A percentile compares a stretch with the other conserved stretches of the same genome.
Conservation (phyloP, 2,329 filamentous ascomycete genomes). For the Xylariaceae sp. region DNA sequence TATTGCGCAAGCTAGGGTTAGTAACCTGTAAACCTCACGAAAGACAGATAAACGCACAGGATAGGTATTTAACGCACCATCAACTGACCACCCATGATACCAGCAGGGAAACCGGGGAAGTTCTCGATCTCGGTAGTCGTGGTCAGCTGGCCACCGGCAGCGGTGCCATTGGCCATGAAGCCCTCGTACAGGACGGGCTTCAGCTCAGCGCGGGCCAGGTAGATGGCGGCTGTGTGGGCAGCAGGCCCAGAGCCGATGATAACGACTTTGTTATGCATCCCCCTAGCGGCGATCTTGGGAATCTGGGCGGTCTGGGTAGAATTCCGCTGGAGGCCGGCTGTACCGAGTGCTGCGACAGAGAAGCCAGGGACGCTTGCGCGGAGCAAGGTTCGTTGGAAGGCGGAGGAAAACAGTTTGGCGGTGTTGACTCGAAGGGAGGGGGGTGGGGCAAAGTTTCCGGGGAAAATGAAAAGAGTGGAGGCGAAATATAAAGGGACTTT, state of each 20-base stretch:
- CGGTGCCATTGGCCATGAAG: conserved; percentile 95
- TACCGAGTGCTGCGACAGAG: conserved; percentile 63
- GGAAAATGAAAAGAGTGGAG: too few species aligned
- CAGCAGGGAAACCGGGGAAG: conserved; percentile 88
- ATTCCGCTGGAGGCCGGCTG: conserved; percentile 55
- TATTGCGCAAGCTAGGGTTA: conserved; percentile 24
- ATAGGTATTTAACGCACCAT: conserved; percentile 54
- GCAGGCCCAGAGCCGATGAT: conserved; percentile 94
- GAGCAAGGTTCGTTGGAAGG: conserved; percentile 64
- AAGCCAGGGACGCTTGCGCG: conserved; percentile 68
- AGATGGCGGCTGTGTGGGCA: conserved; percentile 95
- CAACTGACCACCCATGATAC: conserved; percentile 77
- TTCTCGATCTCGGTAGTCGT: conserved; percentile 99
- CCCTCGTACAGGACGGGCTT: conserved; percentile 96
- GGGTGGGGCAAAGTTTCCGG: too few species aligned
- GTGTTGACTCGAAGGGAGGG: conserved; percentile 28
- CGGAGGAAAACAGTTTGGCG: conserved; percentile 91
- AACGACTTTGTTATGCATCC: conserved; percentile 90
- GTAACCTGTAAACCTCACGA: not conserved
- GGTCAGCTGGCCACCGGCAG: conserved; percentile 91
- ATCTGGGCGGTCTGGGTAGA: conserved; percentile 31
- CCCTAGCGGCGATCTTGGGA: conserved; percentile 43
- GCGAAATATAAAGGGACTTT: too few species aligned
- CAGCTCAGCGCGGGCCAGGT: conserved; percentile 88
- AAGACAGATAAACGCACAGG: not conserved